A percentile compares a stretch with the other conserved stretches of the same genome.
phyloP scores from a whole-genome alignment of 1,139 yeast genomes.

The Magnusiomyces magnusii region DNA sequence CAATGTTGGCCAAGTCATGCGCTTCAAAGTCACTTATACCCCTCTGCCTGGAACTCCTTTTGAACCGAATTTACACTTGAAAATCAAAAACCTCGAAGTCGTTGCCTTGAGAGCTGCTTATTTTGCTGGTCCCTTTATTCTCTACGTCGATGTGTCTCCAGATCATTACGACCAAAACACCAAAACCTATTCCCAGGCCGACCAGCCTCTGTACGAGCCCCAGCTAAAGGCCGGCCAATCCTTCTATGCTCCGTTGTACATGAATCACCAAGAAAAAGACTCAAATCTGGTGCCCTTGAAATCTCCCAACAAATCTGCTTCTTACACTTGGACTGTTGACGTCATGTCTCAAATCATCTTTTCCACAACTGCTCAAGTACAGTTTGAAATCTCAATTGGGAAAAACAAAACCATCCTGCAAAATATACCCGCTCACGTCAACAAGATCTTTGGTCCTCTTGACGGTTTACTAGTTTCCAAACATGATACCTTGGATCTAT shows the following conservation, averaged over 20 bases:
- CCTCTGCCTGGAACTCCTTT: conserved; percentile 31
- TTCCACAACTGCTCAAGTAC: conserved; percentile 57
- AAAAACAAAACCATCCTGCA: not conserved
- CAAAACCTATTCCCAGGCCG: conserved; percentile 56
- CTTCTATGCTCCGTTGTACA: conserved; percentile 44
- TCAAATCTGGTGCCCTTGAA: conserved; percentile 16
- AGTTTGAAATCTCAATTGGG: conserved; percentile 58
- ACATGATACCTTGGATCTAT: conserved; percentile 60
- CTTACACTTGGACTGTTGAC: conserved; percentile 74
- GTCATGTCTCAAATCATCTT: conserved; percentile 80
- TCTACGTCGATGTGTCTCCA: conserved; percentile 75
- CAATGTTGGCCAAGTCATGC: conserved; percentile 51
- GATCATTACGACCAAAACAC: conserved; percentile 52
- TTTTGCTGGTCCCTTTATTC: conserved; percentile 81
- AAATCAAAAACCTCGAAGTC: conserved; percentile 65
- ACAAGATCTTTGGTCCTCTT: conserved; percentile 3
- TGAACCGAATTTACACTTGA: conserved; percentile 43
- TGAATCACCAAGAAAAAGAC: conserved; percentile 38
- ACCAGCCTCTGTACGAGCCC: conserved; percentile 68
- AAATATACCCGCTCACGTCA: not conserved
- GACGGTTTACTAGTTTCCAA: conserved; percentile 40
- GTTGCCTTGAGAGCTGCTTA: conserved; percentile 80
- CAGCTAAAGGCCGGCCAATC: conserved; percentile 65
- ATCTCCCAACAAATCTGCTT: conserved; percentile 28
- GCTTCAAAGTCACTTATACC: conserved; percentile 42